phyloP scores from a whole-genome alignment of 768 basidiomycete species.

The Punctularia strigosozonata region DNA sequence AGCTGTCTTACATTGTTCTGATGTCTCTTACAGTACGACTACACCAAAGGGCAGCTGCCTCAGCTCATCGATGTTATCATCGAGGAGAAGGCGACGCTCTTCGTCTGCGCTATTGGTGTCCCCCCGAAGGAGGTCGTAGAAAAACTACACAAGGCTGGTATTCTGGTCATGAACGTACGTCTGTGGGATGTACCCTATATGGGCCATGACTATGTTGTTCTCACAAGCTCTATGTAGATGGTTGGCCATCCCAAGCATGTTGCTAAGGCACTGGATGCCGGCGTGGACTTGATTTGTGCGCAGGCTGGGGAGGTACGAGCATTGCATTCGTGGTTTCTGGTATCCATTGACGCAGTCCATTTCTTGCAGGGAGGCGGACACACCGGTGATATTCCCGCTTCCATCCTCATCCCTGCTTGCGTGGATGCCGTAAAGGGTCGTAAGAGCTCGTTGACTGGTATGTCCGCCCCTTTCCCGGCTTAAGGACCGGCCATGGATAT shows the following conservation, averaged over 20 bases:
- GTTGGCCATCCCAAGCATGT: slow-evolving; percentile 93
- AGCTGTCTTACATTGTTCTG: neutral
- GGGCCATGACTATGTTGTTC: neutral
- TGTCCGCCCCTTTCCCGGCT: too few relatives aligned
- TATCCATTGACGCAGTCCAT: neutral
- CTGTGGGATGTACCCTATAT: slow-evolving; percentile 1
- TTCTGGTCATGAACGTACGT: slow-evolving; percentile 75
- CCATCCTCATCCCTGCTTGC: slow-evolving; percentile 83
- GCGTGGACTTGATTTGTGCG: slow-evolving; percentile 89
- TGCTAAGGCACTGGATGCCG: slow-evolving; percentile 65
- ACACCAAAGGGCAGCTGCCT: slow-evolving; percentile 77
- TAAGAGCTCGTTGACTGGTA: slow-evolving; percentile 71
- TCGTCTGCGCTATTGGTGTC: slow-evolving; percentile 86
- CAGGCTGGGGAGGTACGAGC: slow-evolving; percentile 84
- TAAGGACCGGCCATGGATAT: too few relatives aligned
- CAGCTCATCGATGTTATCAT: slow-evolving; percentile 87
- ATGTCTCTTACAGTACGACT: slow-evolving; percentile 52
- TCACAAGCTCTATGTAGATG: slow-evolving; percentile 33
- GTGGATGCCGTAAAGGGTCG: slow-evolving; percentile 74
- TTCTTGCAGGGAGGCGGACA: slow-evolving; percentile 20
- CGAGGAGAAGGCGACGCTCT: slow-evolving; percentile 78
- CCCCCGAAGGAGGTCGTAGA: slow-evolving; percentile 77
- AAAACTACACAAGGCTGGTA: slow-evolving; percentile 71
- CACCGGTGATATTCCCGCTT: slow-evolving; percentile 77
- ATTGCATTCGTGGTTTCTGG: slow-evolving; percentile 14